phyloP scores from a whole-genome alignment of 2,329 filamentous ascomycete species.

The Calonectria pauciramosa region DNA sequence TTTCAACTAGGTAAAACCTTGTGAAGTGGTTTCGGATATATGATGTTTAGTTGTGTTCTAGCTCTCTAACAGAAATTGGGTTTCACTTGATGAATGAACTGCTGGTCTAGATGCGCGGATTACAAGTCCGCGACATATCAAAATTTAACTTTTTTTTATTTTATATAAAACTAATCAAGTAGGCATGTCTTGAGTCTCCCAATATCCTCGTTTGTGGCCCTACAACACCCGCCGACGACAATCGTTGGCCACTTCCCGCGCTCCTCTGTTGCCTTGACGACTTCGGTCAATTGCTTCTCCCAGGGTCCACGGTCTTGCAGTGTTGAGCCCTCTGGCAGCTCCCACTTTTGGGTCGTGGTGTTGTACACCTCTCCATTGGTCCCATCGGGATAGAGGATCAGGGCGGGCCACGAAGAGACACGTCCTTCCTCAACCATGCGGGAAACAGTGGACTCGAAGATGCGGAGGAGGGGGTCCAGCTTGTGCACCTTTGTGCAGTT shows the following conservation, averaged over 20 bases:
- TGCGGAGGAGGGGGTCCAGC: slow-evolving; percentile 66
- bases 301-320: slow-evolving; percentile 52
- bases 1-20: not conserved
- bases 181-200: slow-evolving; percentile 45
- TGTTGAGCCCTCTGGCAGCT: slow-evolving; percentile 50
- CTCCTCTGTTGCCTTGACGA: slow-evolving; percentile 54
- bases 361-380: slow-evolving; percentile 78
- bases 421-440: slow-evolving; percentile 52
- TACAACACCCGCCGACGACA: slow-evolving; percentile 68
- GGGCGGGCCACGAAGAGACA: slow-evolving; percentile 59
- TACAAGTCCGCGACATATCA: not conserved
- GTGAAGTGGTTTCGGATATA: not conserved
- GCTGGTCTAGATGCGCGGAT: not conserved
- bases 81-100: not conserved
- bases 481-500: slow-evolving; percentile 79
- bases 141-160: not conserved
- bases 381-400: slow-evolving; percentile 78
- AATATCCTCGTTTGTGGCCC: slow-evolving; percentile 56
- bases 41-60: not conserved
- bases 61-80: not conserved
- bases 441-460: slow-evolving; percentile 65
- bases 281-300: slow-evolving; percentile 59
- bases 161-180: slow-evolving; percentile 25
- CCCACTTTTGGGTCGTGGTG: slow-evolving; percentile 73
- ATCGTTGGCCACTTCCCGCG: slow-evolving; percentile 60